Conservation (phyloP, 225 moss, liverwort and hornwort species). For the Pleurozium schreberi region DNA sequence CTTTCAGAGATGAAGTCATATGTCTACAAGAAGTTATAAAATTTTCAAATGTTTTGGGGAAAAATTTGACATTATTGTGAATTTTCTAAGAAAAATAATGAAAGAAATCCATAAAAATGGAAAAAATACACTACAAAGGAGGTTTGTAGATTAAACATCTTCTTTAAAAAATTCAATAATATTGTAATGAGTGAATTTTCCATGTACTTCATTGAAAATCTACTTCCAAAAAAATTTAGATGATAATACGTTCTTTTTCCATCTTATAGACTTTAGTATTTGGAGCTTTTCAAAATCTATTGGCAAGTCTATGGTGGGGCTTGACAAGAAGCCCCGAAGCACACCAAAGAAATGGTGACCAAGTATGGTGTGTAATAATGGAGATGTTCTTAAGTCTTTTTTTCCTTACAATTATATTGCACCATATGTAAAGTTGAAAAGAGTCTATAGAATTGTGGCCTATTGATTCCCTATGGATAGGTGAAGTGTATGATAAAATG, state of each 20-base stretch:
- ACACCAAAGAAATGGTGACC: background rate
- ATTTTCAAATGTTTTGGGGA: too few relatives aligned
- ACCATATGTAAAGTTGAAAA: background rate
- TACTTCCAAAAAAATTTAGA: background rate
- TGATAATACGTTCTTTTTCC: background rate
- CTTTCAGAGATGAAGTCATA: too few relatives aligned
- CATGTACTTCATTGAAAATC: background rate
- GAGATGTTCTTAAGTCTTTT: background rate
- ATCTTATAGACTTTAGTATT: background rate
- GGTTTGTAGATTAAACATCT: background rate
- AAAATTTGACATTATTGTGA: too few relatives aligned
- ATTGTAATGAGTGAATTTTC: background rate
- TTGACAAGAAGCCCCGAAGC: background rate
- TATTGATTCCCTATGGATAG: too few relatives aligned
- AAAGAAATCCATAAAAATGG: too few relatives aligned
- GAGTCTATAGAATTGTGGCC: too few relatives aligned
- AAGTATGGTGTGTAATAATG: background rate
- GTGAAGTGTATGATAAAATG: too few relatives aligned
- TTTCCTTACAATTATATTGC: background rate
- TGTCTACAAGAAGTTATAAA: too few relatives aligned
- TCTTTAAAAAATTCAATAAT: background rate
- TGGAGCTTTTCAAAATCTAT: background rate
- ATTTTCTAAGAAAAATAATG: too few relatives aligned
- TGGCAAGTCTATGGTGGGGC: accelerated
- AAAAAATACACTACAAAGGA: too few relatives aligned